phyloP scores from a whole-genome alignment of 345 rosid genomes.

The Sisymbrium irio region DNA sequence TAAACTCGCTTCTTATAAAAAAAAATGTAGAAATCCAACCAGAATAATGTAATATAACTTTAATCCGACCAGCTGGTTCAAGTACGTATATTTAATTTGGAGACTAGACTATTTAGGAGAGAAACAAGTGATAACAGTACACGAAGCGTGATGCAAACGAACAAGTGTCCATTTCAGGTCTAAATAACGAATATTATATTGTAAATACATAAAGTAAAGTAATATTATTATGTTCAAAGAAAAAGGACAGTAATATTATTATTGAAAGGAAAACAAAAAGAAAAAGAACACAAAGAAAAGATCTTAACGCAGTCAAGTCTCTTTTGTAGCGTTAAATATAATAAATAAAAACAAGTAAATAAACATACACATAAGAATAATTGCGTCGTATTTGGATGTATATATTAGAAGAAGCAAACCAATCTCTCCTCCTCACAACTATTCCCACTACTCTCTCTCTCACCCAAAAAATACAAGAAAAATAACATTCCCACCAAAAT shows the following conservation, averaged over 20 bases:
- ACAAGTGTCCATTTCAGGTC: constrained; percentile 15
- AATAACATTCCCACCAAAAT: not conserved
- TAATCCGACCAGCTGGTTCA: not conserved
- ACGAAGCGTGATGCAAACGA: constrained; percentile 7
- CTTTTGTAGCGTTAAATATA: constrained; percentile 10
- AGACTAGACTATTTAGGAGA: not conserved
- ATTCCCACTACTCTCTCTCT: constrained; percentile 19
- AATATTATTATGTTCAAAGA: no score
- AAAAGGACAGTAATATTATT: constrained; percentile 17
- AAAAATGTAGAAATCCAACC: not conserved
- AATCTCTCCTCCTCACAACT: constrained; percentile 11
- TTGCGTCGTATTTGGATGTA: constrained; percentile 27
- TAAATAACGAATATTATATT: not conserved
- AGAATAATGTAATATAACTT: not conserved
- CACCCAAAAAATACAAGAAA: constrained; percentile 1
- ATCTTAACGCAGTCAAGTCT: constrained; percentile 21
- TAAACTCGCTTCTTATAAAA: not conserved
- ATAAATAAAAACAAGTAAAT: not conserved
- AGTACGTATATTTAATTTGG: not conserved
- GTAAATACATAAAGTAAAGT: constrained; percentile 15
- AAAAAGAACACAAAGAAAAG: not conserved
- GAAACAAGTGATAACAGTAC: constrained; percentile 7
- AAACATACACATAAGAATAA: constrained; percentile 16
- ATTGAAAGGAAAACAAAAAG: constrained; percentile 13
- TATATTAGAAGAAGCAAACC: constrained; percentile 28